A percentile compares a stretch with the other conserved stretches of the same genome.
These are phyloP conservation scores for Agaricus blazei DNA, from an alignment of 768 basidiomycete genomes.

Conservation along the genomic window DNA sequence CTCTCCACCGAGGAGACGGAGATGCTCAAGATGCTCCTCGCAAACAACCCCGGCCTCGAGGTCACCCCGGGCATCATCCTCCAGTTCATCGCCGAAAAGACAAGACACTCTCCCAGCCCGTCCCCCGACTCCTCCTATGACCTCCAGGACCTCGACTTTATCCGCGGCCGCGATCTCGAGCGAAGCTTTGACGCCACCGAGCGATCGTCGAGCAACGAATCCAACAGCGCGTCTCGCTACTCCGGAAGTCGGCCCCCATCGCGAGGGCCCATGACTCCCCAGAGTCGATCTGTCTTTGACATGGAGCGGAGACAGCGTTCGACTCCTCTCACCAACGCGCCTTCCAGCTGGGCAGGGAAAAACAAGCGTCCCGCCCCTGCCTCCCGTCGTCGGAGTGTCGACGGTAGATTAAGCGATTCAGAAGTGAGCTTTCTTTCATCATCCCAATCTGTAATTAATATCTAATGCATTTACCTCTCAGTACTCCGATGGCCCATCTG, in stretches of 20 bases:
- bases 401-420: conserved; percentile 70
- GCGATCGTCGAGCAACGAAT: conserved; percentile 58
- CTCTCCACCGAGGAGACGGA: conserved; percentile 58
- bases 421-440: conserved; percentile 45
- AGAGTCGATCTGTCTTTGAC: conserved; percentile 59
- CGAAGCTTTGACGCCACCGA: conserved; percentile 11
- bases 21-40: conserved; percentile 53
- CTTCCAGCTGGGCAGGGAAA: conserved; percentile 58
- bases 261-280: conserved; percentile 50
- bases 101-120: conserved; percentile 39
- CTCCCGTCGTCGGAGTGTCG: conserved; percentile 66
- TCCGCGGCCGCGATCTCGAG: conserved; percentile 29
- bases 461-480: conserved; percentile 6
- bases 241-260: conserved; percentile 49
- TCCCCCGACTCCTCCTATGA: conserved; percentile 31
- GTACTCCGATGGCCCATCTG: conserved; percentile 4
- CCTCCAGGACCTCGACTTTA: conserved; percentile 21
- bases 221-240: conserved; percentile 36
- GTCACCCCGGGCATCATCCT: conserved; percentile 66
- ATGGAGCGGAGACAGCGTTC: conserved; percentile 64
- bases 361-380: conserved; percentile 63
- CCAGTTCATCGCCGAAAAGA: conserved; percentile 58
- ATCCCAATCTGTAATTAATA: background rate
- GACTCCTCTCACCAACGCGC: conserved; percentile 55
- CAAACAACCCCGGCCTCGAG: conserved; percentile 55